Evolutionary conservation across 495 filamentous ascomycete species (phyloP), one percentile per base, ranked within the genome.

Genomic region (Talaromyces stipitatus): DNA sequence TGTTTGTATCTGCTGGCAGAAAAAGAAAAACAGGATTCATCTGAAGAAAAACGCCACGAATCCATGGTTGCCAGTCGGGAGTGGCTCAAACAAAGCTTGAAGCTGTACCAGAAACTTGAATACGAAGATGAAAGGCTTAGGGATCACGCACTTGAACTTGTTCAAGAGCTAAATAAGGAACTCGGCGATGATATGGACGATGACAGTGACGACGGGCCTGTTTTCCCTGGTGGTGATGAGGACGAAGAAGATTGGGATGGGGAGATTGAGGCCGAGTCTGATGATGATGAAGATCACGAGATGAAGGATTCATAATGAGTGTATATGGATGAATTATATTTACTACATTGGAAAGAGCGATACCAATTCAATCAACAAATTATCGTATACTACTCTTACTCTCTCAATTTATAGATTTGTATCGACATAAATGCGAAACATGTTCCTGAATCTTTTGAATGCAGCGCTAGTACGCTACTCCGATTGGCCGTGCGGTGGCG

Each of bases 1-100:
- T 88, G 88, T 56, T 77, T 90, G 57, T 88, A 89, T 64, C 77
- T 94, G 55, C 72, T 87, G 56, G 91, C 88, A 0, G 83, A 88
- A 68, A 90, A 86, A 74, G 60, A 64, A 20, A 61, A 61, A 16
- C 53, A 48, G 54, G 9, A 30, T 22, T 29, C 50, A 33, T 69
- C 73, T 2, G 66, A 67, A 58, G 58, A 64, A 27, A 70, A 64
- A 45, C 65, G 70, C 26, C 69, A 69, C 41, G 76, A 71, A 3
- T 72, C 72, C 6, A 61, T 77, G 41, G 62, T 72, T 27, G 69
- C 74, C 16, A 80, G 79, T 62, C 71, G 78, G 3, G 76, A 78
- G 30, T 83, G 80, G 80, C 67, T 83, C 23, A 72, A 75, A 53
- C 75, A 77, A 59, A 70, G 75, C 56, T 62, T 83, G 61, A 69